Conservation (phyloP, 495 filamentous ascomycete genomes). For the Zalerion maritima region DNA sequence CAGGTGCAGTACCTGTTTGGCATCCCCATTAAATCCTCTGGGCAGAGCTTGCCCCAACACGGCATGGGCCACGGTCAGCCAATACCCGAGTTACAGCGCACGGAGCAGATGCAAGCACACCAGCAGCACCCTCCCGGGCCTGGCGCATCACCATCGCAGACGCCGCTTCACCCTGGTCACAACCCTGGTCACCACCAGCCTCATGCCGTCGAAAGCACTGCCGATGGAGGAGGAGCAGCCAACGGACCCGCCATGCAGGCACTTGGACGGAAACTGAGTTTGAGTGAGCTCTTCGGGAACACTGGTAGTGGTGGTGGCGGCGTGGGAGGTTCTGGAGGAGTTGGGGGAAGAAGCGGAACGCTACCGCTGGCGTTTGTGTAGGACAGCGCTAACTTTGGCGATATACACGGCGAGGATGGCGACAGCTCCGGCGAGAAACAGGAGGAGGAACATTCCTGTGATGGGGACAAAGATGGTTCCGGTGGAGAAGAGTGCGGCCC, state of each 20-base stretch:
- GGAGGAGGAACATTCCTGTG: too few species aligned
- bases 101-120: constrained; percentile 32
- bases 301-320: background rate
- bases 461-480: too few species aligned
- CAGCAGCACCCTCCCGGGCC: constrained; percentile 12
- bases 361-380: background rate
- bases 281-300: constrained; percentile 13
- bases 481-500: too few species aligned
- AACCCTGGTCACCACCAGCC: constrained; percentile 11
- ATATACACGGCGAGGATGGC: too few species aligned
- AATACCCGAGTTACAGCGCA: too few species aligned
- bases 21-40: too few species aligned
- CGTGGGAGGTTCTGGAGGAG: too few species aligned
- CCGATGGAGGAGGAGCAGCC: constrained; percentile 1
- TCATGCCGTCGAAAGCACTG: constrained; percentile 1
- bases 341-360: background rate
- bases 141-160: constrained; percentile 16
- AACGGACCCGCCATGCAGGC: constrained; percentile 3
- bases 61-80: too few species aligned
- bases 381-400: too few species aligned
- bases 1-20: too few species aligned
- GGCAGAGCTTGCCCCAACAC: too few species aligned
- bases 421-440: too few species aligned
- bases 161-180: constrained; percentile 25
- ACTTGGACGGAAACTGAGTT: constrained; percentile 11